Base-by-base conservation (phyloP, 441 rosid genomes). In the Theobroma grandiflorum region DNA sequence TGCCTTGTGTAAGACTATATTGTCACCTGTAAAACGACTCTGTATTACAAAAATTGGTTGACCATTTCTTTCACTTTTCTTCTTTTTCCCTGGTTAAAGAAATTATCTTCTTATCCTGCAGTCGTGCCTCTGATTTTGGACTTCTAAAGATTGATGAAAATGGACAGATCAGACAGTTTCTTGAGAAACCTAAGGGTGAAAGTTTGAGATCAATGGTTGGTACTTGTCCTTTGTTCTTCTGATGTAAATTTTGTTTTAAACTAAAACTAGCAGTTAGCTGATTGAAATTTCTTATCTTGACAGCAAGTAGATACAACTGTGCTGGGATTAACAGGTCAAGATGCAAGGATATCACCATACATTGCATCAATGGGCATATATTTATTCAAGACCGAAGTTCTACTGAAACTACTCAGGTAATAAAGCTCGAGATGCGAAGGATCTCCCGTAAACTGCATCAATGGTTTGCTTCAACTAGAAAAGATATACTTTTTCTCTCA, bases 361-460 rank as follows among this genome's bases (percentile, higher is more conserved):
- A 89, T 93, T 72, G 98, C 98, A 64, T 92, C 97, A 62, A 95
- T 95, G 98, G 97, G 98, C 52, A 84, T 95, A 62, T 95, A 93
- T 84, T 78, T 92, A 87, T 92, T 95, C 78, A 93, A 87, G 84
- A 91, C 90, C 75, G 92, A 95, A 38, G 91, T 91, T 42, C 88
- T 93, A 77, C 78, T 90, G 4, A 92, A 92, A 59, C 87, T 93
- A 75, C 93, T 95, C 45, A 86, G 95, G 94, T 87, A 83, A 68
- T 35, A 62, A 33, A 73, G 74, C 26, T 47, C 59, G 55, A 74
- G 58, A 18, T 4, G 67, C 49, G 58, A 64, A 72, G 31, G 52
- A 78, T 67, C 77, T 80, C 33, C 87, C 72, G 20, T 35, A 18
- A 38, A 47, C 43, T 67, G 45, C 74, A 50, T 20, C 68, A 4